Conservation (phyloP, 352 stramenopile species). For the Globisporangium radiosum region DNA sequence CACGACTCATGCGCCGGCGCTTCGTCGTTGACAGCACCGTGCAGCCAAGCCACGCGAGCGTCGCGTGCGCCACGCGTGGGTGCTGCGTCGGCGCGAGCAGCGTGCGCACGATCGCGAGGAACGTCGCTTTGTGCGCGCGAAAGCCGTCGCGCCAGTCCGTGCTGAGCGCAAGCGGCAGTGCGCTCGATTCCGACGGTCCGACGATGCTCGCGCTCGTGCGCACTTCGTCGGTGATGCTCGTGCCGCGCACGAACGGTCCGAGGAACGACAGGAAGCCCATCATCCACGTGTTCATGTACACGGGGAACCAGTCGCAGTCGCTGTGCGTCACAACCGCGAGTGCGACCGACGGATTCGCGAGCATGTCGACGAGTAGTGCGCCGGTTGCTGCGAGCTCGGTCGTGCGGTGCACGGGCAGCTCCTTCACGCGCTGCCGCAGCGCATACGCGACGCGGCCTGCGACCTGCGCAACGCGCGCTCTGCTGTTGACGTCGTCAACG, state of each 20-base stretch:
- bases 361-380: conserved; percentile 40
- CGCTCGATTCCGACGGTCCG: conserved; percentile 6
- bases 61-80: conserved; percentile 49
- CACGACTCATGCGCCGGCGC: conserved; percentile 37
- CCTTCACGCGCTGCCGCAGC: conserved; percentile 36
- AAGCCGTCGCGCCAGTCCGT: conserved; percentile 50
- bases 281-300: conserved; percentile 41
- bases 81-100: conserved; percentile 35
- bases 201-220: conserved; percentile 20
- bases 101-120: conserved; percentile 25
- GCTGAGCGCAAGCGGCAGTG: conserved; percentile 29
- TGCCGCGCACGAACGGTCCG: conserved; percentile 56
- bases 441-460: conserved; percentile 37
- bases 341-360: conserved; percentile 25
- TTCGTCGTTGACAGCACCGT: conserved; percentile 38
- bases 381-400: conserved; percentile 27
- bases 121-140: conserved; percentile 17
- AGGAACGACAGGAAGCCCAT: conserved; percentile 37
- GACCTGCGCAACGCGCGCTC: conserved; percentile 13
- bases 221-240: conserved; percentile 56
- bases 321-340: conserved; percentile 30
- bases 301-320: conserved; percentile 30
- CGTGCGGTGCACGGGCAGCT: conserved; percentile 48
- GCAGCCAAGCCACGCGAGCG: conserved; percentile 44
- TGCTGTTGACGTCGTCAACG: conserved; percentile 7